Base-by-base conservation (phyloP, 2,329 filamentous ascomycete genomes). In the Akanthomyces muscarius region DNA sequence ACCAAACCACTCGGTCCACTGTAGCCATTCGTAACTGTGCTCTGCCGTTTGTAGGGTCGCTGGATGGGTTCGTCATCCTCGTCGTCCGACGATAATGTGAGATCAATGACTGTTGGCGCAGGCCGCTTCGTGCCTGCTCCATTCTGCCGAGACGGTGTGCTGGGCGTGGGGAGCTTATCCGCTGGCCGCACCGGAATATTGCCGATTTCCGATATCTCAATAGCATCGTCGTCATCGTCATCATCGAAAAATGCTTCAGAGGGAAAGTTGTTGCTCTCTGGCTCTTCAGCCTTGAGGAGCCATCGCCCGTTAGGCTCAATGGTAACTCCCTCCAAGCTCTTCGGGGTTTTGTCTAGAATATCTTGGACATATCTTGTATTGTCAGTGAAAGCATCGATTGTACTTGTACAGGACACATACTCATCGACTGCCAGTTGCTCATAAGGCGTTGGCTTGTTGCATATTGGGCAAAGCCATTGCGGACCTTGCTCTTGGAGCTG, bases 401-500 rank as follows among this genome's bases (percentile, higher is more conserved):
- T 5, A 7, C 36, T 16, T 13, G 7, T 33, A 11, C 21, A 55
- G 28, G 28, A 30, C 51, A 78, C 86, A 76, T 81, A 95, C 86
- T 95, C 90, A 69, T 99, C 95, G 36, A 98, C 86, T 13, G 91
- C 92, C 28, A 99, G 78, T 54, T 85, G 87, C 57, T 94, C 89
- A 74, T 91, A 99, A 0, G 88, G 86, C 1, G 92, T 88, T 0
- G 85, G 77, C 71, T 93, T 96, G 75, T 89, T 94, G 79, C 95
- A 99, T 25, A 97, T 89, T 0, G 95, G 95, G 71, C 95, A 99
- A n/a, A 87, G 82, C 95, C 95, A 99, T 21, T 95, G 96, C 0
- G 95, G 95, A 0, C 92, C 94, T 78, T 99, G 95, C 73, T 98
- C 92, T 73, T 98, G 94, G 33, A 99, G 78, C 69, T 97, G 91